Evolutionary conservation across 129 eudicot species (phyloP).

Genomic region (Calendula officinalis): DNA sequence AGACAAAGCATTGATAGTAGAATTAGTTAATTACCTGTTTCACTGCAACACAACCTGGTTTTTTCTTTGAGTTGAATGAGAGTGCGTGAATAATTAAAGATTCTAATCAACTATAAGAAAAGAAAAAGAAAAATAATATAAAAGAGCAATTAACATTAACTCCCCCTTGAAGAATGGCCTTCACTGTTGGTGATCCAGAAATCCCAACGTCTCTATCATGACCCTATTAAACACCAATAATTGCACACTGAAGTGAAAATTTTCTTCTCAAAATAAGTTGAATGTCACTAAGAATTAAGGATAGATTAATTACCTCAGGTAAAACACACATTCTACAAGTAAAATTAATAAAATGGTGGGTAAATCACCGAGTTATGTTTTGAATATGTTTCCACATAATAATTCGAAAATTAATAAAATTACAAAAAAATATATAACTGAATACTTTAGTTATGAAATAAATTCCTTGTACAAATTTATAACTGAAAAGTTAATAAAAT

Average conservation of each 20-base stretch:
- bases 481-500: too few species aligned
- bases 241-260: not conserved
- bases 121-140: not conserved
- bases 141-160: constrained; percentile 42
- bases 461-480: too few species aligned
- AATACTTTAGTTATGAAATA: too few species aligned
- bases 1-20: too few species aligned
- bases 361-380: too few species aligned
- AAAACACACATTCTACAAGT: too few species aligned
- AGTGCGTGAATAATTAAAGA: constrained; percentile 75
- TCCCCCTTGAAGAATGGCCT: constrained; percentile 96
- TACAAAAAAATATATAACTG: too few species aligned
- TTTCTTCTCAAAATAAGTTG: not conserved
- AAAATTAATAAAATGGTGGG: too few species aligned
- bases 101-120: constrained; percentile 32
- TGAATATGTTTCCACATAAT: too few species aligned
- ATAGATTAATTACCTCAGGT: constrained; percentile 52
- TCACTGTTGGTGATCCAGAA: constrained; percentile 97
- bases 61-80: constrained; percentile 96
- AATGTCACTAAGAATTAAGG: not conserved
- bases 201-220: constrained; percentile 56
- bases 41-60: constrained; percentile 92
- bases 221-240: constrained; percentile 33
- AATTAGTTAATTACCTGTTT: constrained; percentile 54
- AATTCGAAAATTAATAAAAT: too few species aligned